Base-by-base conservation (phyloP, 441 rosid genomes). In the Arabidopsis hybrid region DNA sequence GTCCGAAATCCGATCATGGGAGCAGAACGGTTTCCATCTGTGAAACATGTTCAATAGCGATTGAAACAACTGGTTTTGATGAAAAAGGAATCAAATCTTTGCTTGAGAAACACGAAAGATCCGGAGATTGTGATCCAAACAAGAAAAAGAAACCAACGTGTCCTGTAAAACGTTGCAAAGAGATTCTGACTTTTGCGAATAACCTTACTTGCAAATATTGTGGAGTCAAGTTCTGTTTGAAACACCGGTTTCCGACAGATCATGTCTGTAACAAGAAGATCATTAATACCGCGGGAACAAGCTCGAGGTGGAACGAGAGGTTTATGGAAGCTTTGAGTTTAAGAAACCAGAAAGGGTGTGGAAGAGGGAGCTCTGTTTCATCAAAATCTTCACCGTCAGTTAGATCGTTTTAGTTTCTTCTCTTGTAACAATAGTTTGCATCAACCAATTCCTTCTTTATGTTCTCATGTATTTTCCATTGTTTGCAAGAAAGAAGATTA, bases 11-110 rank as follows among this genome's bases (percentile, higher is more conserved):
- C 2, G 91, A 87, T 9, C 72, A 49, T 9, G 76, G 66, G 13
- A 94, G 88, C 86, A 79, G 97, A 46, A 86, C 82, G 14, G 97
- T 90, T 8, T 72, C 84, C 18, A 82, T 94, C n/a, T 92, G 99
- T 47, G 84, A 85, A 46, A 69, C 80, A n/a, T 89, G 97, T 77
- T 89, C 90, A 8, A 17, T 62, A 6, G 80, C 95, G 0, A 83
- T 92, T 5, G 99, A 90, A 73, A 82, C 89, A 4, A 88, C 97
- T 0, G 92, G 95, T 8, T 60, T 34, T 0, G 76, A 74, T 6
- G 71, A 63, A 21, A 65, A 76, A 6, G 79, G 70, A 18, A 95
- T 80, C 86, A 82, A 76, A 81, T 42, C 47, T 47, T 34, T 85
- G 11, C 43, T 92, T 50, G 82, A 82, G 76, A 82, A 77, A 77